Evolutionary conservation across 371 early-diverging fungal species (phyloP).

Genomic region (Zychaea mexicana): DNA sequence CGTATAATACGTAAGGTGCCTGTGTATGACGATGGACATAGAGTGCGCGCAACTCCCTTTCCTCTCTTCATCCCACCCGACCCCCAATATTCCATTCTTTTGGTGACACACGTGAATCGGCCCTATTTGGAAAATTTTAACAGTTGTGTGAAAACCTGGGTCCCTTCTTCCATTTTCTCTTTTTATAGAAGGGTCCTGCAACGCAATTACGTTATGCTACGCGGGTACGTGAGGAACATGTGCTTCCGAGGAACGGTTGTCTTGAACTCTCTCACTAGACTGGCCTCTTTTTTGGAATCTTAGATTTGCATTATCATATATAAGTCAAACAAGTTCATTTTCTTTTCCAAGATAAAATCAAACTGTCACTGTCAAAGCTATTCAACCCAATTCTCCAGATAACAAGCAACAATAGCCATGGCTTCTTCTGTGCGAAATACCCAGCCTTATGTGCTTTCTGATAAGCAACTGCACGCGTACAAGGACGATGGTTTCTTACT

Average conservation of each 20-base stretch:
- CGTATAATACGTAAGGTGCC: no score
- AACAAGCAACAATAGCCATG: not conserved
- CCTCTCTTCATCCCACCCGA: not conserved
- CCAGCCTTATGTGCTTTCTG: slow-evolving; percentile 34
- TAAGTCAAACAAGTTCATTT: no score
- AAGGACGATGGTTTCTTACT: slow-evolving; percentile 48
- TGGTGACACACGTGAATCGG: not conserved
- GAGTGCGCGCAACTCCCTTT: no score
- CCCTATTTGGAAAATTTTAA: not conserved
- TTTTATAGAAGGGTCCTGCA: slow-evolving; percentile 3
- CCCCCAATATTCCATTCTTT: no score
- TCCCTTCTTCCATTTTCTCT: not conserved
- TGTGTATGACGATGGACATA: no score
- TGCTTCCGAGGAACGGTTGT: not conserved
- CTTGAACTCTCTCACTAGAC: no score
- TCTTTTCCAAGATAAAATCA: no score
- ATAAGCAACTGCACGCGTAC: slow-evolving; percentile 44
- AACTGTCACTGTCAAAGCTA: no score
- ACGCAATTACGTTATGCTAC: not conserved
- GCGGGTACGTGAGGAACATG: slow-evolving; percentile 2
- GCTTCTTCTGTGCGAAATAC: slow-evolving; percentile 7
- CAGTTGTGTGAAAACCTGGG: slow-evolving; percentile 6
- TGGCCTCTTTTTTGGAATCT: no score
- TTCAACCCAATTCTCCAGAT: no score
- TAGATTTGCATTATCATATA: no score